A percentile compares a stretch with the other conserved stretches of the same genome.
Evolutionary conservation across 805 yeast species (phyloP).

Genomic region (Ogataea dorogensis): DNA sequence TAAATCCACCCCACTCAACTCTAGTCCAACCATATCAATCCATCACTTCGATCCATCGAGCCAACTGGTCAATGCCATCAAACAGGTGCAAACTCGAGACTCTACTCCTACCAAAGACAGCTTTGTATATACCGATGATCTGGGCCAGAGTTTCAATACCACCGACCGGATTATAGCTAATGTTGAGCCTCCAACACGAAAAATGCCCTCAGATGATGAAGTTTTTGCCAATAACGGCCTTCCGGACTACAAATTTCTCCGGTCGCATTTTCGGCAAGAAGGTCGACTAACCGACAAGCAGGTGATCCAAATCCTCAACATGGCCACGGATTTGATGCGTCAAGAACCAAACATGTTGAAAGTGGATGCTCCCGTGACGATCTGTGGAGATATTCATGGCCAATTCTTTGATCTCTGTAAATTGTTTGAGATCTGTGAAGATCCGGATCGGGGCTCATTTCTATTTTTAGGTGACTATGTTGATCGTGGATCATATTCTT

Average conservation of each 20-base stretch:
- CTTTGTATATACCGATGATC: conserved; percentile 50
- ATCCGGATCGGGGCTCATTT: conserved; percentile 71
- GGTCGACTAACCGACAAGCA: conserved; percentile 77
- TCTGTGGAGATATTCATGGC: conserved; percentile 96
- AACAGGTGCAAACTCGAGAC: conserved; percentile 23
- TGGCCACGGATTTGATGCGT: conserved; percentile 60
- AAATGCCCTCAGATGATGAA: conserved; percentile 64
- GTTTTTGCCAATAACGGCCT: conserved; percentile 58
- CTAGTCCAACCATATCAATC: no score
- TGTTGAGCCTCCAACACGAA: conserved; percentile 21
- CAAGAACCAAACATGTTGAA: conserved; percentile 75
- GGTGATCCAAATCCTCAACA: conserved; percentile 58
- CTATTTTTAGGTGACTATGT: conserved; percentile 93
- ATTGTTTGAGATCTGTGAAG: conserved; percentile 89
- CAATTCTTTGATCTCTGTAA: conserved; percentile 89
- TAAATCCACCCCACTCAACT: conserved; percentile 14
- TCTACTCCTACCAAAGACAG: conserved; percentile 29
- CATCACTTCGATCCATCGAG: conserved; percentile 51
- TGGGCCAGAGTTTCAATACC: conserved; percentile 56
- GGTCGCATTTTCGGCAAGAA: conserved; percentile 71
- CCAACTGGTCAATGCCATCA: conserved; percentile 47
- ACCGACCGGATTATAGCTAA: conserved; percentile 46
- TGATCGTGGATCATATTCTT: conserved; percentile 89
- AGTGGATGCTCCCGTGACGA: conserved; percentile 89
- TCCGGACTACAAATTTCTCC: conserved; percentile 73